Base-by-base conservation (phyloP, 306 rosid species). In the Citrullus amarus region DNA sequence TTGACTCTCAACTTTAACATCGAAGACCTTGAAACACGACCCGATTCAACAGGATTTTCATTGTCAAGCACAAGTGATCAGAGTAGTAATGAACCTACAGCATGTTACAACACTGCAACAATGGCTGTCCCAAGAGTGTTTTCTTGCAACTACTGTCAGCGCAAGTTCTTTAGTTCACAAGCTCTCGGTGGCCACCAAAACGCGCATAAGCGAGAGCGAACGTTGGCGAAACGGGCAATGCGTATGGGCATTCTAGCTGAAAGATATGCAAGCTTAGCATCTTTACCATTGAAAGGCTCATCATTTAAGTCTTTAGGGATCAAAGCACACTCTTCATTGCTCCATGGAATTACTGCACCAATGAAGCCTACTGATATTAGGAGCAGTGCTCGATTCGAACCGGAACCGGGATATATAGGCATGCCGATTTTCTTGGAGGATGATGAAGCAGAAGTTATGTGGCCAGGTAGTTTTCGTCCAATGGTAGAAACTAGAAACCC, bases 151-250 rank as follows among this genome's bases (percentile, higher is more conserved):
- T 93, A 91, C 88, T 93, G 98, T 41, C 96, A 89, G 79, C 88
- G 98, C 67, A 93, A 91, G 79, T 93, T 93, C 83, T 88, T 87
- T 78, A 91, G 98, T 84, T 93, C 98, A 0, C 98, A 93, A 81
- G 98, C 98, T 43, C 98, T 93, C 32, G 98, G 98, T 0, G 98
- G 98, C 16, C 98, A 93, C 85, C 98, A 93, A 78, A 93, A 93
- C 59, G 98, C 97, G 10, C 98, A 93, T 79, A 93, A 93, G 83
- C 87, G 92, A 38, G 98, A 93, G 70, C 86, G 98, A 68, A 90
- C 91, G 56, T 61, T 93, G 7, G 98, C 98, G 4, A 93, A 93
- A 69, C 86, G 96, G 51, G 98, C 97, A 4, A 82, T 89, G 90
- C 81, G 98, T 70, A 93, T 91, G 91, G 96, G 96, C 2, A 77